A percentile compares a stretch with the other conserved stretches of the same genome.
Conservation (phyloP, 2,329 filamentous ascomycete species). For the Escovopsis weberi region DNA sequence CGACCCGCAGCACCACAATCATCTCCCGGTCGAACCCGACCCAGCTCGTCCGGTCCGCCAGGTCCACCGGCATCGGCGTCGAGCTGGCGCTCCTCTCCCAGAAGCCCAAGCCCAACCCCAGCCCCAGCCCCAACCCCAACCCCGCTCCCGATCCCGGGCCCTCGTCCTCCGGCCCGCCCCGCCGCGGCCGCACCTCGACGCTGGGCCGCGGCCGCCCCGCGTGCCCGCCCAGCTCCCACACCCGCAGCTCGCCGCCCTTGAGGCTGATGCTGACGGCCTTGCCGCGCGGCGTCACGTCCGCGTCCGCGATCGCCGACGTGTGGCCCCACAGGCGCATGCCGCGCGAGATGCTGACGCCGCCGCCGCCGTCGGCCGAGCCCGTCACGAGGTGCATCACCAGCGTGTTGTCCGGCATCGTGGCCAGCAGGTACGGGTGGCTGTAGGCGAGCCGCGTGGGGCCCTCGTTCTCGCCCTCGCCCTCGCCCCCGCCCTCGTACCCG, state of each 20-base stretch:
- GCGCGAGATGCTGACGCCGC: constrained; percentile 50
- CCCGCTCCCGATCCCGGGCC: neutral
- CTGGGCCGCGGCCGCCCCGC: constrained; percentile 37
- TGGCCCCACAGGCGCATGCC: constrained; percentile 79
- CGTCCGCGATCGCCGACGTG: constrained; percentile 75
- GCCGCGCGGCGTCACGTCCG: constrained; percentile 69
- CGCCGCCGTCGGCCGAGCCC: constrained; percentile 46
- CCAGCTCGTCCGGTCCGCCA: constrained; percentile 43
- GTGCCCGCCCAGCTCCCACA: constrained; percentile 74
- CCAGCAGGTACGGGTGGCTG: constrained; percentile 71
- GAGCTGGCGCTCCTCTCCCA: neutral
- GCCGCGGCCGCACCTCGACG: constrained; percentile 34
- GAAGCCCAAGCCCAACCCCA: neutral
- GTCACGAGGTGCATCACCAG: constrained; percentile 67
- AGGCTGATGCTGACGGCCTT: constrained; percentile 83
- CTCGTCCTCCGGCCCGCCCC: constrained; percentile 10
- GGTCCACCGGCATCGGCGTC: constrained; percentile 10
- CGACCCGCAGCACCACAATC: constrained; percentile 72
- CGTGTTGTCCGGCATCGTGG: constrained; percentile 76
- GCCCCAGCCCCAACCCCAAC: neutral
- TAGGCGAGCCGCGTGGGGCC: constrained; percentile 54
- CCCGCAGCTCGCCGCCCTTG: constrained; percentile 62
- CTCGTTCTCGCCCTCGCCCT: constrained; percentile 9
- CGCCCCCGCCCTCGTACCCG: constrained; percentile 1
- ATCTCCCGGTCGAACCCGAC: constrained; percentile 86